phyloP scores from a whole-genome alignment of 768 basidiomycete genomes.

The Lepiota subincarnata region DNA sequence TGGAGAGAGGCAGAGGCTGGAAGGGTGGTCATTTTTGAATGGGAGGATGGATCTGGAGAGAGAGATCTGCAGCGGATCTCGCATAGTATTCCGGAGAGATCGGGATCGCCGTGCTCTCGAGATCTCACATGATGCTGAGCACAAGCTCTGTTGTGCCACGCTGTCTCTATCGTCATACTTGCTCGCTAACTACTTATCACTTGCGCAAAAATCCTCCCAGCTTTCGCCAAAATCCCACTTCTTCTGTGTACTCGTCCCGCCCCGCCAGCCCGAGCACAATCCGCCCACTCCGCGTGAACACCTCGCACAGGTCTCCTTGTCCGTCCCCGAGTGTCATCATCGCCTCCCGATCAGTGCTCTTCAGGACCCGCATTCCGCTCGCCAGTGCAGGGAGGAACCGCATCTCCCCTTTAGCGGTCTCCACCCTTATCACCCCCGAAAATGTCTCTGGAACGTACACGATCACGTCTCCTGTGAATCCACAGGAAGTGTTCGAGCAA shows the following conservation, averaged over 20 bases:
- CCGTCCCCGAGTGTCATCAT: slow-evolving; percentile 18
- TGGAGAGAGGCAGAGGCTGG: slow-evolving; percentile 5
- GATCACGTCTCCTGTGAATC: slow-evolving; percentile 29
- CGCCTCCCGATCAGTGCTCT: slow-evolving; percentile 30
- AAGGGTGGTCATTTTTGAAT: slow-evolving; percentile 18
- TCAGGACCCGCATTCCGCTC: slow-evolving; percentile 27
- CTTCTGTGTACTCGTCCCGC: slow-evolving; percentile 30
- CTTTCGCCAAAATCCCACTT: slow-evolving; percentile 38
- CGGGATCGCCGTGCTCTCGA: slow-evolving; percentile 11
- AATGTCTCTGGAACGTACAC: slow-evolving; percentile 32
- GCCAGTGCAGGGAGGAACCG: slow-evolving; percentile 32
- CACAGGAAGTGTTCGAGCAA: neutral
- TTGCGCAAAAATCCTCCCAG: slow-evolving; percentile 23
- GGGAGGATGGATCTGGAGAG: slow-evolving; percentile 12
- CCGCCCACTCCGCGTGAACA: slow-evolving; percentile 32
- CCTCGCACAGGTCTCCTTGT: slow-evolving; percentile 36
- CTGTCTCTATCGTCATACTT: neutral
- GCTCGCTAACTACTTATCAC: neutral
- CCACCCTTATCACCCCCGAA: slow-evolving; percentile 32
- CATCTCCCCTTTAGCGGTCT: slow-evolving; percentile 27
- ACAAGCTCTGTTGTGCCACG: slow-evolving; percentile 3
- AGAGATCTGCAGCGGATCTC: slow-evolving; percentile 5
- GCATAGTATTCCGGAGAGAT: slow-evolving; percentile 16
- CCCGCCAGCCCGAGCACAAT: slow-evolving; percentile 42
- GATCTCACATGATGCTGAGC: slow-evolving; percentile 1